Base-by-base conservation (phyloP, 345 rosid genomes). In the Limnanthes douglasii region DNA sequence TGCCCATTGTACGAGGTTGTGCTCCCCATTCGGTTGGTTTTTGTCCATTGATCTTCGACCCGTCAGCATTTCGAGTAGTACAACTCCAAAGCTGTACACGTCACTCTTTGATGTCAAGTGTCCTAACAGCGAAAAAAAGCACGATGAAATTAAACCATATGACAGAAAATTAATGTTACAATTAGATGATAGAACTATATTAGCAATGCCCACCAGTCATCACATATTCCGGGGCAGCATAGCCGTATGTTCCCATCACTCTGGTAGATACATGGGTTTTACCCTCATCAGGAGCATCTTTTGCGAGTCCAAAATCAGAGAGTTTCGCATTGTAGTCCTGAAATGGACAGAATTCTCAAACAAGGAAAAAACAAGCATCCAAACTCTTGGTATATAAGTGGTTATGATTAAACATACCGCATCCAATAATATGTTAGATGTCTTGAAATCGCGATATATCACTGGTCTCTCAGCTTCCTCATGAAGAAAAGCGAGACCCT, bases 381-480 rank as follows among this genome's bases (percentile, higher is more conserved):
- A 19, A 31, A 13, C 7, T 15, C 15, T 13, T 7, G 2, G 1
- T 4, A 7, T 11, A 13, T 11, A n/a, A 10, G 20, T 5, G 9
- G 21, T 2, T 9, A 37, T 19, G 16, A 49, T 4, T 16, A 41
- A 11, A 58, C 68, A 33, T 59, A 90, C 95, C 27, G 92, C 86
- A 59, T 90, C 98, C 23, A 90, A 61, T 35, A 90, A 54, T 37
- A 90, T 90, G 52, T 90, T 90, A 17, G 98, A 90, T 41, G 98
- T 90, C 49, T 90, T 90, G 55, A 90, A 90, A 70, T 90, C 98
- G 15, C 98, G 84, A 55, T 84, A 90, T 16, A 90, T 90, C 24
- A 90, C 98, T 0, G 86, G 90, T 56, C 84, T 90, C 43, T 79
- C 77, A 16, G 95, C 86, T 69, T 84, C 95, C 65, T 90, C 94